Evolutionary conservation across 805 yeast species (phyloP).

Genomic region (Candida parachauliodes): DNA sequence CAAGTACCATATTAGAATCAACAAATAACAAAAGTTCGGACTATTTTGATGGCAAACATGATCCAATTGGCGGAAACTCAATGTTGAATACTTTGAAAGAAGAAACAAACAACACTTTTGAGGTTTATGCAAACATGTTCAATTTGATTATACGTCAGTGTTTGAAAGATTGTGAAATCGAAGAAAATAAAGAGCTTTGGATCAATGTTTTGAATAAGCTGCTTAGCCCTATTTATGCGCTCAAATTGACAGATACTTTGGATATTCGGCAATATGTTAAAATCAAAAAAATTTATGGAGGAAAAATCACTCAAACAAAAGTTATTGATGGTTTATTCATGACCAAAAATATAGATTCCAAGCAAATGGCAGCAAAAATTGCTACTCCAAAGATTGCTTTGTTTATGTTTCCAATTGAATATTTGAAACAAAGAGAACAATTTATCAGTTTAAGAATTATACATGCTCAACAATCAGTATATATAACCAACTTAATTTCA

Average conservation of each 20-base stretch:
- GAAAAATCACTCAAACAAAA: constrained; percentile 54
- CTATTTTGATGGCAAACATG: constrained; percentile 1
- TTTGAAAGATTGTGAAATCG: constrained; percentile 56
- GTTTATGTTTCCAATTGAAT: constrained; percentile 87
- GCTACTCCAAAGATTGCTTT: constrained; percentile 72
- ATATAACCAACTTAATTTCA: constrained; percentile 73
- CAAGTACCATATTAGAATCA: constrained; percentile 3
- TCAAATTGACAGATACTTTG: constrained; percentile 69
- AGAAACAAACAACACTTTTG: constrained; percentile 6
- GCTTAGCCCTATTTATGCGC: constrained; percentile 50
- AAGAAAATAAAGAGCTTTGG: constrained; percentile 55
- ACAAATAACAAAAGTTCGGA: not conserved
- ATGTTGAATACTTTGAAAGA: not conserved
- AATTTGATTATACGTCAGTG: constrained; percentile 55
- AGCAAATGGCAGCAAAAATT: constrained; percentile 66
- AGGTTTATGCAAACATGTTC: constrained; percentile 40
- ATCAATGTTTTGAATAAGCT: constrained; percentile 44
- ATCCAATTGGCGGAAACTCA: not conserved
- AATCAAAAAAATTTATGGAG: constrained; percentile 80
- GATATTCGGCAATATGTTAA: constrained; percentile 90
- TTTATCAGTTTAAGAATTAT: constrained; percentile 81
- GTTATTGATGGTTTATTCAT: constrained; percentile 78
- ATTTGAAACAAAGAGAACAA: constrained; percentile 69
- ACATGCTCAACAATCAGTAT: constrained; percentile 83
- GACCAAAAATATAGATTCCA: constrained; percentile 77